Conservation (phyloP, 2,329 filamentous ascomycete species). For the Scedosporium apiospermum region DNA sequence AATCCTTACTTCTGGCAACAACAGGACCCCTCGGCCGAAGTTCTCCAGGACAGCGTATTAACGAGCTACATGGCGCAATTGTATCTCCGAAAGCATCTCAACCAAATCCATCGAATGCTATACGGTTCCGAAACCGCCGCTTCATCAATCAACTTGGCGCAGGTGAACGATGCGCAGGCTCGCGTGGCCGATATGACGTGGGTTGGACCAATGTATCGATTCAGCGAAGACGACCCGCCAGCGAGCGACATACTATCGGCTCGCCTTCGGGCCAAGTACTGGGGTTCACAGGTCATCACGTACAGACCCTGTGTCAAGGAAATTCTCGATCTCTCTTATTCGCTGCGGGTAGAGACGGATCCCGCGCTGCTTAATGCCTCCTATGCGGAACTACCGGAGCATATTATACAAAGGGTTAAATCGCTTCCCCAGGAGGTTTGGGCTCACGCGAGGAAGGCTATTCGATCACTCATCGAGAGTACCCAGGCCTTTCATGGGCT, state of each 20-base stretch:
- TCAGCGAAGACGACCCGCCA: constrained; percentile 58
- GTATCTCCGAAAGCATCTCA: constrained; percentile 54
- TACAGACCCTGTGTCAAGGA: constrained; percentile 64
- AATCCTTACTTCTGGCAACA: constrained; percentile 30
- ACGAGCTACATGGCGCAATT: constrained; percentile 55
- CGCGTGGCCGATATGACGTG: constrained; percentile 26
- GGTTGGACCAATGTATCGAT: constrained; percentile 43
- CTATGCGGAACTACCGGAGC: not conserved
- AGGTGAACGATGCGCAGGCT: constrained; percentile 6
- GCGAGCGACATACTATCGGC: constrained; percentile 70
- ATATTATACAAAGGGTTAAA: not conserved
- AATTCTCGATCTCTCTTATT: constrained; percentile 40
- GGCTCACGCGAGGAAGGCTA: constrained; percentile 49
- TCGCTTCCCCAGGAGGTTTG: constrained; percentile 32
- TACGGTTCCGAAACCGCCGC: constrained; percentile 34
- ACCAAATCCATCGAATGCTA: constrained; percentile 49
- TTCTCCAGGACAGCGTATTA: constrained; percentile 37
- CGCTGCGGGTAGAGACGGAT: constrained; percentile 23
- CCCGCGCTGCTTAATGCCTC: constrained; percentile 20
- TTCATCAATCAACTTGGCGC: not conserved
- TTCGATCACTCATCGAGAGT: constrained; percentile 71
- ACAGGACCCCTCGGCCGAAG: constrained; percentile 18
- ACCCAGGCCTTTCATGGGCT: constrained; percentile 70
- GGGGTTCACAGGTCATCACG: constrained; percentile 83
- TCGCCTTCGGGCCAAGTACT: constrained; percentile 85